A percentile compares a stretch with the other conserved stretches of the same genome.
Conservation (phyloP, 345 rosid genomes). For the Cardamine chenopodiifolia region DNA sequence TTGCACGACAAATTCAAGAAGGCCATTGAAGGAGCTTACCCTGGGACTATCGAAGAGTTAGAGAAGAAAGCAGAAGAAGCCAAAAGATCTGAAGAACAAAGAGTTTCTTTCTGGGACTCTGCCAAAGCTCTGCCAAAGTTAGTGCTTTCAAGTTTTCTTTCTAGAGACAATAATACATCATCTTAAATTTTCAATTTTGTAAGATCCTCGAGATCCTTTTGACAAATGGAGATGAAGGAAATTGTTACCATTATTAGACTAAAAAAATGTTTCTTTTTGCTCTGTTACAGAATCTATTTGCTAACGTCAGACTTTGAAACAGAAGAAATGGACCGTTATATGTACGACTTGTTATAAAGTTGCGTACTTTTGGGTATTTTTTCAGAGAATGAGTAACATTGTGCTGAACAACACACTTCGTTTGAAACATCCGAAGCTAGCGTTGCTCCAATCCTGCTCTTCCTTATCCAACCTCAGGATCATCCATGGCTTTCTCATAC, state of each 20-base stretch:
- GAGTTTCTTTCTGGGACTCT: constrained; percentile 82
- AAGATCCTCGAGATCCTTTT: neutral
- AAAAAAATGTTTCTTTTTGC: neutral
- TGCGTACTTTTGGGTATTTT: neutral
- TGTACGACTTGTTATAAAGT: constrained; percentile 2
- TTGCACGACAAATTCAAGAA: constrained; percentile 72
- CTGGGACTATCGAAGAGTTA: constrained; percentile 61
- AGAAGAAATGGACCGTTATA: constrained; percentile 24
- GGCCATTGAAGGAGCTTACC: constrained; percentile 65
- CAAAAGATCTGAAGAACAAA: constrained; percentile 53
- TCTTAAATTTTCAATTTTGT: neutral
- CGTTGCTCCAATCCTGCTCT: constrained; percentile 59
- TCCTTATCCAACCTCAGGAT: constrained; percentile 53
- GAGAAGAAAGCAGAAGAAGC: constrained; percentile 63
- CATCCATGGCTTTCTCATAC: constrained; percentile 68
- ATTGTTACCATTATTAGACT: neutral
- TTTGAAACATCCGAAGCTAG: constrained; percentile 60
- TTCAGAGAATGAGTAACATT: constrained; percentile 42
- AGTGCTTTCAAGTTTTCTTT: constrained; percentile 86
- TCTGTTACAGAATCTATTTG: constrained; percentile 1
- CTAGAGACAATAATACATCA: constrained; percentile 35
- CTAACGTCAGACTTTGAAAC: neutral
- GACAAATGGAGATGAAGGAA: neutral
- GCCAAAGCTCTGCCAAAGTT: constrained; percentile 68
- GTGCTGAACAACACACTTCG: constrained; percentile 53